phyloP scores from a whole-genome alignment of 2,329 filamentous ascomycete species.

The Ophiocordyceps sinensis region DNA sequence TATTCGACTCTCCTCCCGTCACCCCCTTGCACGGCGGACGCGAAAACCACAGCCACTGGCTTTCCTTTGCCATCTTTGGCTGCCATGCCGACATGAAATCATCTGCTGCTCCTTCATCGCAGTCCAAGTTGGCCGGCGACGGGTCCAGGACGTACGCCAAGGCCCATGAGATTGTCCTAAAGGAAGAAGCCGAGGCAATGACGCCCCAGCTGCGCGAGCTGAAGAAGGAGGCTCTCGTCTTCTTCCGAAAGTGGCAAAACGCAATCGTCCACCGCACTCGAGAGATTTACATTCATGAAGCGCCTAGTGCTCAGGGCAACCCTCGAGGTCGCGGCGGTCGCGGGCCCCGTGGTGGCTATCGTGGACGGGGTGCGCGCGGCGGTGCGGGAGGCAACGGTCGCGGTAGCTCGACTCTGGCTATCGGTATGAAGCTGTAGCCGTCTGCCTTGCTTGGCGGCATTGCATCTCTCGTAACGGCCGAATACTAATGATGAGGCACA shows the following conservation, averaged over 20 bases:
- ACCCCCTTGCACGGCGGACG: constrained; percentile 15
- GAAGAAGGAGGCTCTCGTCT: constrained; percentile 52
- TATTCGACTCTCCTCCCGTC: constrained; percentile 33
- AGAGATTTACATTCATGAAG: constrained; percentile 45
- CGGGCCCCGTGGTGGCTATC: constrained; percentile 6
- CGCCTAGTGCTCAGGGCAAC: constrained; percentile 8
- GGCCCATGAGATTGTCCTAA: constrained; percentile 14
- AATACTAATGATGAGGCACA: constrained; percentile 3
- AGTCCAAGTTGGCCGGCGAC: constrained; percentile 1
- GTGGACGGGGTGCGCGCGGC: constrained; percentile 16
- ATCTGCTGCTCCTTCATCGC: not conserved
- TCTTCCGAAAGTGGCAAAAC: constrained; percentile 72
- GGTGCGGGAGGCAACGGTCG: constrained; percentile 13
- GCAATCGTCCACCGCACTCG: constrained; percentile 54
- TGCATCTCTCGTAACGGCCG: not conserved
- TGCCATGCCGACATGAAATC: constrained; percentile 5
- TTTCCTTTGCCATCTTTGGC: constrained; percentile 18
- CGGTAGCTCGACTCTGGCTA: constrained; percentile 15
- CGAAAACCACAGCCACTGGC: constrained; percentile 17
- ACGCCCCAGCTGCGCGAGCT: constrained; percentile 43
- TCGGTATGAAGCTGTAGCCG: constrained; percentile 15
- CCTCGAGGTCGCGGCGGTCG: constrained; percentile 22
- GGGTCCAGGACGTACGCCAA: constrained; percentile 11
- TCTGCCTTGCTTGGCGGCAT: not conserved
- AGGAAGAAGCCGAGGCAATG: constrained; percentile 19